Conservation (phyloP, 805 yeast genomes). For the Kuraishia floccosa region DNA sequence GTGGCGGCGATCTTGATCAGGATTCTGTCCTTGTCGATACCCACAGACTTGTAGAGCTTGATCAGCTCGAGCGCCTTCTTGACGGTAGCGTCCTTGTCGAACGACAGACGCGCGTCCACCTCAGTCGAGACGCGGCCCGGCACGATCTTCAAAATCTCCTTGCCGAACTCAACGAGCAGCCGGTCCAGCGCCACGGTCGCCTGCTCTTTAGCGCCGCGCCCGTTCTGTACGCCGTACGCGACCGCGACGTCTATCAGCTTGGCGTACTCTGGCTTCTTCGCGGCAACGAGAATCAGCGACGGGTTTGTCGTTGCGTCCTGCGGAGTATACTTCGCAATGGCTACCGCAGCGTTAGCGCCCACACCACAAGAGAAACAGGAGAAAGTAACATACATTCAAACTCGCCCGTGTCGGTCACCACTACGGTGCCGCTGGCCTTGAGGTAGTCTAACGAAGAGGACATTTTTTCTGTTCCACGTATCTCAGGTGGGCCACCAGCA, state of each 20-base stretch:
- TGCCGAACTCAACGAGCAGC: conserved; percentile 81
- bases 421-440: conserved; percentile 79
- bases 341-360: background rate
- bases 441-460: conserved; percentile 54
- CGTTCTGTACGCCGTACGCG: conserved; percentile 47
- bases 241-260: conserved; percentile 75
- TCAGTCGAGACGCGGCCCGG: conserved; percentile 95
- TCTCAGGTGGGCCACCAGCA: too few relatives aligned
- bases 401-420: conserved; percentile 93
- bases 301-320: conserved; percentile 96
- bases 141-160: conserved; percentile 71
- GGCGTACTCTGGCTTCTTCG: conserved; percentile 73
- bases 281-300: conserved; percentile 78
- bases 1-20: conserved; percentile 89
- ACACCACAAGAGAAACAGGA: background rate
- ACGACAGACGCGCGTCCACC: conserved; percentile 88
- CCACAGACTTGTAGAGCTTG: conserved; percentile 62
- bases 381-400: conserved; percentile 42
- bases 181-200: conserved; percentile 69
- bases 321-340: conserved; percentile 85
- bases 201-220: conserved; percentile 39
- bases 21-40: conserved; percentile 71
- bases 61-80: conserved; percentile 80
- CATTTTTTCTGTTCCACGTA: conserved; percentile 14
- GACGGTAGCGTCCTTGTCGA: conserved; percentile 78